These are phyloP conservation scores for Cercospora zeae-maydis DNA, from an alignment of 2,329 filamentous ascomycete genomes.

Conservation along the genomic window DNA sequence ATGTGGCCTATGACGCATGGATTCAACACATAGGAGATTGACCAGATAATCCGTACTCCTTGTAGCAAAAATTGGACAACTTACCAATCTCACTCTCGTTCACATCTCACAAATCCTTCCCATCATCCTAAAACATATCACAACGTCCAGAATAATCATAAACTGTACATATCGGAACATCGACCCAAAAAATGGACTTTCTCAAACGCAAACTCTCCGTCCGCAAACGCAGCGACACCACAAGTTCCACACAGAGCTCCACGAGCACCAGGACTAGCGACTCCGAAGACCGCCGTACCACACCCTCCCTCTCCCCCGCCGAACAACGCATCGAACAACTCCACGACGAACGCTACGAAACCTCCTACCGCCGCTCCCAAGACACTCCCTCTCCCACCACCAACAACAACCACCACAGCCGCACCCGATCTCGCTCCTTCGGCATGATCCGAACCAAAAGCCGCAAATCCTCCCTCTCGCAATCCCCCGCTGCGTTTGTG, in stretches of 20 bases:
- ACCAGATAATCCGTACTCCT: background rate
- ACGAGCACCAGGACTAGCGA: background rate
- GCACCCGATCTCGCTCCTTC: background rate
- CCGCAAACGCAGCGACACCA: background rate
- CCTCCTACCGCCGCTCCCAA: background rate
- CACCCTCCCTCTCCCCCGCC: background rate
- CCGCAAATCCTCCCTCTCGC: background rate
- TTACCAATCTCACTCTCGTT: background rate
- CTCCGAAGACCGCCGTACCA: background rate
- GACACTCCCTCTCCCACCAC: background rate
- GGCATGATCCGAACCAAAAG: background rate
- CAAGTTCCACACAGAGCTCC: background rate
- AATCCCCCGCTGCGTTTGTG: background rate
- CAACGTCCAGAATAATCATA: background rate
- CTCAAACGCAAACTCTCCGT: conserved; percentile 9
- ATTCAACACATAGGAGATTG: background rate
- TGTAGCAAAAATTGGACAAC: background rate
- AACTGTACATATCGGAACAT: background rate
- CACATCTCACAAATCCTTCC: background rate
- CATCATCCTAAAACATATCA: background rate
- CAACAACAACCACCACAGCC: background rate
- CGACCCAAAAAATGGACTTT: background rate
- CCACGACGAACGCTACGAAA: conserved; percentile 2
- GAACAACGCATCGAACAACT: background rate
- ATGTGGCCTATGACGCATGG: background rate